Conservation (phyloP, 768 basidiomycete species). For the Pleurotus sapidus region DNA sequence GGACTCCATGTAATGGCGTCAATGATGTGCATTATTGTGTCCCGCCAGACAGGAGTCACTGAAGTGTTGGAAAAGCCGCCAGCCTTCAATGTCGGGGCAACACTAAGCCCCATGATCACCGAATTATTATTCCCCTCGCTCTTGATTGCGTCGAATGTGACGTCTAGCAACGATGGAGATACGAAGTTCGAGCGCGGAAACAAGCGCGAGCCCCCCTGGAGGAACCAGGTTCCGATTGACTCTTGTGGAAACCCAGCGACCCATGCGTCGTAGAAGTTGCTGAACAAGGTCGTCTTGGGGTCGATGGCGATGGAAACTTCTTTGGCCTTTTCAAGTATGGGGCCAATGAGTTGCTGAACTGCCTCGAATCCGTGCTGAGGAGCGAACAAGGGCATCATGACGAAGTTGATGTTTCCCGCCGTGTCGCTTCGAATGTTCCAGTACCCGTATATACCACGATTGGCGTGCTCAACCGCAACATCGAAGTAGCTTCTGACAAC, state of each 20-base stretch:
- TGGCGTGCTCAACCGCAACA: not conserved
- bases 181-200: not conserved
- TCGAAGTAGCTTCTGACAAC: not conserved
- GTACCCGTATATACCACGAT: not conserved
- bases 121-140: constrained; percentile 1
- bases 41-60: not conserved
- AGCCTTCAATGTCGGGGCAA: not conserved
- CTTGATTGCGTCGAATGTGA: not conserved
- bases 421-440: not conserved
- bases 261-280: not conserved
- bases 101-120: not conserved
- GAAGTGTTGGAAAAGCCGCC: not conserved
- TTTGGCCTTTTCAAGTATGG: not conserved
- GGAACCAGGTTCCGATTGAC: not conserved
- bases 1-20: not conserved
- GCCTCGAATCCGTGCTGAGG: not conserved
- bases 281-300: not conserved
- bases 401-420: not conserved
- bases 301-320: not conserved
- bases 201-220: not conserved
- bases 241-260: not conserved
- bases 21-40: constrained; percentile 1
- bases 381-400: not conserved
- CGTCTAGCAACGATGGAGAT: not conserved
- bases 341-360: not conserved